These are phyloP conservation scores for Stemphylium lycopersici DNA, from an alignment of 2,329 filamentous ascomycete genomes.

Conservation along the genomic window DNA sequence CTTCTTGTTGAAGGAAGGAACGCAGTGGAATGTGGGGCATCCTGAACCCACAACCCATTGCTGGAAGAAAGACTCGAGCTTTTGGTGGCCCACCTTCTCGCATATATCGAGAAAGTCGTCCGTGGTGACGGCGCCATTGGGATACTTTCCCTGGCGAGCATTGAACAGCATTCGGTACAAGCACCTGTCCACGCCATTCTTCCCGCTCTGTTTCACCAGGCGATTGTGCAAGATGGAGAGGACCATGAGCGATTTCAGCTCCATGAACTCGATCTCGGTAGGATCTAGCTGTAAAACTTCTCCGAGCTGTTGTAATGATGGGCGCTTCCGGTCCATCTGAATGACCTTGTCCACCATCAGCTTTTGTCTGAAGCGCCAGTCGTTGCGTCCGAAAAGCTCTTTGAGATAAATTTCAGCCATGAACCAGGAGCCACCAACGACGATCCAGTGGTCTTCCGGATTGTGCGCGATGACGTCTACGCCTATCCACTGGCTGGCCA, in stretches of 20 bases:
- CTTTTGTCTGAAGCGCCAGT: slow-evolving; percentile 91
- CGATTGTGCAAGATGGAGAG: slow-evolving; percentile 93
- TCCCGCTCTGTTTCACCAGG: slow-evolving; percentile 84
- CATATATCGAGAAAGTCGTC: slow-evolving; percentile 81
- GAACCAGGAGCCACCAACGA: slow-evolving; percentile 88
- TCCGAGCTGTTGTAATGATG: slow-evolving; percentile 82
- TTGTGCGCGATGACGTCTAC: slow-evolving; percentile 88
- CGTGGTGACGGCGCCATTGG: slow-evolving; percentile 72
- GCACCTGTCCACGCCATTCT: slow-evolving; percentile 81
- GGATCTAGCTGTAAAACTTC: slow-evolving; percentile 77
- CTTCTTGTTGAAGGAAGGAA: slow-evolving; percentile 96
- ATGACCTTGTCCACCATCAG: slow-evolving; percentile 80
- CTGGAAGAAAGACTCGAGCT: slow-evolving; percentile 87
- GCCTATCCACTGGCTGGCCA: slow-evolving; percentile 93
- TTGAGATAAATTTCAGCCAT: slow-evolving; percentile 95
- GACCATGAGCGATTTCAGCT: slow-evolving; percentile 86
- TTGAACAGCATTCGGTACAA: slow-evolving; percentile 85
- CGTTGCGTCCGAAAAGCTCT: slow-evolving; percentile 89
- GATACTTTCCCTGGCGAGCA: slow-evolving; percentile 79
- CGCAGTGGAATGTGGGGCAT: slow-evolving; percentile 85
- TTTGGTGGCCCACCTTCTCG: slow-evolving; percentile 86
- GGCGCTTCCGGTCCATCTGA: slow-evolving; percentile 79
- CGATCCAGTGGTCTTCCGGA: slow-evolving; percentile 83
- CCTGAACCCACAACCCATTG: slow-evolving; percentile 92
- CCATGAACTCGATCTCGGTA: slow-evolving; percentile 89